Evolutionary conservation across 2,329 filamentous ascomycete species (phyloP).

Genomic region (Dactylonectria estremocensis): DNA sequence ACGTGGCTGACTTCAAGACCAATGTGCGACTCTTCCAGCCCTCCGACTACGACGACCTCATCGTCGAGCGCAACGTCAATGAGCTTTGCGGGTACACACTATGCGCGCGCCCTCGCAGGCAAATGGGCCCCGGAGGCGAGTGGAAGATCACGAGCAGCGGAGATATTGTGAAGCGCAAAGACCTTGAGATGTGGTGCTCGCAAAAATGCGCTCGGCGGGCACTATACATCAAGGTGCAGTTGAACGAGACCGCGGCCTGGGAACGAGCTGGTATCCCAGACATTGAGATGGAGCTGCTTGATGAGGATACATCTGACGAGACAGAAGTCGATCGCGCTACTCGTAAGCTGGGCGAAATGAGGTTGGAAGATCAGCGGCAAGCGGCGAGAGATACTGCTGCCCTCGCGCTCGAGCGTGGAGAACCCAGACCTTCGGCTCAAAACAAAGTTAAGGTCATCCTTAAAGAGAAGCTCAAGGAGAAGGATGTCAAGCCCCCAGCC

Average conservation of each 20-base stretch:
- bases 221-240: slow-evolving; percentile 89
- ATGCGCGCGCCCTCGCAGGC: slow-evolving; percentile 76
- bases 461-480: slow-evolving; percentile 71
- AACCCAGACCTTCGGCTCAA: slow-evolving; percentile 40
- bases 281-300: slow-evolving; percentile 73
- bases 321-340: slow-evolving; percentile 59
- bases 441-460: slow-evolving; percentile 65
- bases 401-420: slow-evolving; percentile 67
- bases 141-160: slow-evolving; percentile 75
- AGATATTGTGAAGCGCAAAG: slow-evolving; percentile 78
- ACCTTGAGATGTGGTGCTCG: slow-evolving; percentile 91
- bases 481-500: slow-evolving; percentile 52
- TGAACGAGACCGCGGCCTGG: slow-evolving; percentile 89
- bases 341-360: slow-evolving; percentile 58
- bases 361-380: slow-evolving; percentile 61
- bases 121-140: slow-evolving; percentile 70
- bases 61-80: slow-evolving; percentile 90
- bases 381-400: slow-evolving; percentile 57
- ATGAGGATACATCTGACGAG: slow-evolving; percentile 72
- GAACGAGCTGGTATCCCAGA: slow-evolving; percentile 75
- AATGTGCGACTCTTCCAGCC: slow-evolving; percentile 84
- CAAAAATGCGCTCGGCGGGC: slow-evolving; percentile 83
- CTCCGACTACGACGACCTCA: slow-evolving; percentile 88
- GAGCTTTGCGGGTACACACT: slow-evolving; percentile 87
- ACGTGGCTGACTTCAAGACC: slow-evolving; percentile 76